Percentiles rank a stretch among this genome's conserved stretches.
Conservation (phyloP, 371 early-diverging fungal genomes). For the Rhizomucor miehei region DNA sequence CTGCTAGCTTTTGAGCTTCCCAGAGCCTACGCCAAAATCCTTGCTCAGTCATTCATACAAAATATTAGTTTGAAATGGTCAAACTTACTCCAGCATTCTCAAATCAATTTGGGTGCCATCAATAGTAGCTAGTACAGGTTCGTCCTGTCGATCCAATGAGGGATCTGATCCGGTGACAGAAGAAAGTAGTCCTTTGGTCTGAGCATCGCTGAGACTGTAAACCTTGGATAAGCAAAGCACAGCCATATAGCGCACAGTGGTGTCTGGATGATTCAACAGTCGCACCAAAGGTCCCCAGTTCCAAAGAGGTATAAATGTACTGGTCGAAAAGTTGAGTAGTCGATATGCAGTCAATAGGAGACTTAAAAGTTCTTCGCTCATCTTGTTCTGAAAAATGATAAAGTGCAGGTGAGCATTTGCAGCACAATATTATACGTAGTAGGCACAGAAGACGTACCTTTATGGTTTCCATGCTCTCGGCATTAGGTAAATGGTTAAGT, state of each 20-base stretch:
- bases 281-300: conserved; percentile 65
- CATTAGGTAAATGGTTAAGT: conserved; percentile 34
- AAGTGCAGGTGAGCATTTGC: too few relatives aligned
- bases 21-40: conserved; percentile 24
- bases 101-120: conserved; percentile 38
- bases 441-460: background rate
- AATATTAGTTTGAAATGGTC: background rate
- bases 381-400: background rate
- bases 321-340: conserved; percentile 51
- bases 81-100: conserved; percentile 42
- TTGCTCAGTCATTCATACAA: background rate
- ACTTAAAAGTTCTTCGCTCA: conserved; percentile 35
- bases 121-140: conserved; percentile 27
- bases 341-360: conserved; percentile 61
- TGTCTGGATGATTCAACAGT: conserved; percentile 46
- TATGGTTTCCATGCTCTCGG: conserved; percentile 1
- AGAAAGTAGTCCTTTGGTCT: conserved; percentile 24
- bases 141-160: conserved; percentile 23
- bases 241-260: conserved; percentile 46
- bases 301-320: conserved; percentile 59
- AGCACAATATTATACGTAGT: background rate
- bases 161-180: conserved; percentile 18
- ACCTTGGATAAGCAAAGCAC: conserved; percentile 55
- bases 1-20: conserved; percentile 41
- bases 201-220: conserved; percentile 51